phyloP scores from a whole-genome alignment of 768 basidiomycete genomes.

The Zangia roseola region DNA sequence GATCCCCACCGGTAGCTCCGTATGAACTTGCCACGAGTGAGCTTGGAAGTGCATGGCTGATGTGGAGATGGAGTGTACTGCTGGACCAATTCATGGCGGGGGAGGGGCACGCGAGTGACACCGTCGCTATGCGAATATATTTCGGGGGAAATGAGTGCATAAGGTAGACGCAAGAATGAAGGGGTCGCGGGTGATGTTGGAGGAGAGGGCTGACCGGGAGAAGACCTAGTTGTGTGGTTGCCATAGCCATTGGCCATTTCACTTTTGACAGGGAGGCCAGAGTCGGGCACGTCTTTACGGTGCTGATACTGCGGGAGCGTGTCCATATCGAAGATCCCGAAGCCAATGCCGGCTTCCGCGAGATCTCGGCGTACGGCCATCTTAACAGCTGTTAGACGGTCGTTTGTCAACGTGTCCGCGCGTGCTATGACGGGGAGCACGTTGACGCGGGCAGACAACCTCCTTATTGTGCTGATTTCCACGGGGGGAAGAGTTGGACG shows the following conservation, averaged over 20 bases:
- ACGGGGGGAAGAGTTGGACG: constrained; percentile 64
- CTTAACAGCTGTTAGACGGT: constrained; percentile 77
- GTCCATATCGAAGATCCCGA: constrained; percentile 86
- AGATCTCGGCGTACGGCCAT: constrained; percentile 77
- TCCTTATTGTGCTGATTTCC: constrained; percentile 77
- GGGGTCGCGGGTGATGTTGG: constrained; percentile 65
- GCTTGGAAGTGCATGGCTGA: constrained; percentile 41
- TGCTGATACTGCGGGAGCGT: constrained; percentile 47
- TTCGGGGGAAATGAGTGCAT: constrained; percentile 82
- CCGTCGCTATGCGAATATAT: constrained; percentile 84
- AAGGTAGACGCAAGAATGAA: constrained; percentile 68
- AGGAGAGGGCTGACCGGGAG: constrained; percentile 54
- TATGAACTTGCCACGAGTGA: constrained; percentile 60
- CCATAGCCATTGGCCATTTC: constrained; percentile 55
- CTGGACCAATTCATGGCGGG: constrained; percentile 70
- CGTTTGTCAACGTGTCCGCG: constrained; percentile 79
- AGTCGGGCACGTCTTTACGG: constrained; percentile 44
- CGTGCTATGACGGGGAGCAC: constrained; percentile 84
- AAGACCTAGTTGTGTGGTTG: constrained; percentile 49
- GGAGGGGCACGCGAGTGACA: constrained; percentile 51
- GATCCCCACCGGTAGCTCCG: constrained; percentile 83
- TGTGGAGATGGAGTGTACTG: constrained; percentile 67
- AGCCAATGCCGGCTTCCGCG: constrained; percentile 82
- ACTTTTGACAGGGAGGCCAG: constrained; percentile 43
- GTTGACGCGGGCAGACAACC: constrained; percentile 79